phyloP scores from a whole-genome alignment of 163 green algal genomes.

The Scenedesmus sp. region DNA sequence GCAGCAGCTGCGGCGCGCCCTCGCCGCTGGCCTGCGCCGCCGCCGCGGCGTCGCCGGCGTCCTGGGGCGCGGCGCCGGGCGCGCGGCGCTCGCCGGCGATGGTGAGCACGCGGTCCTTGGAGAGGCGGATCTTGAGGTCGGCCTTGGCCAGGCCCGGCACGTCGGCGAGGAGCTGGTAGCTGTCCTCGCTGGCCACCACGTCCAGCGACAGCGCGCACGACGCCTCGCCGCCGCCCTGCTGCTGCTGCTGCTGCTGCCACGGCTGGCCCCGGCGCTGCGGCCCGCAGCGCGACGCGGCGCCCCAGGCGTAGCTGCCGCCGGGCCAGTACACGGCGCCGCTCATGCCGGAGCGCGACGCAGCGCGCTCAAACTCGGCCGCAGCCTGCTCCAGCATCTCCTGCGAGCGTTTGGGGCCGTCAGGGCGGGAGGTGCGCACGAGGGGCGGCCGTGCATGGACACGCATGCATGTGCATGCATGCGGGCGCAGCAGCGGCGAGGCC shows the following conservation, averaged over 20 bases:
- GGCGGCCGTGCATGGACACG: too few relatives aligned
- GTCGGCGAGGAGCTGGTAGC: slow-evolving; percentile 24
- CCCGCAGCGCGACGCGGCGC: background rate
- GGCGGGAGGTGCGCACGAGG: too few relatives aligned
- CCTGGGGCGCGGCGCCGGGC: background rate
- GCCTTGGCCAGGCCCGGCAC: slow-evolving; percentile 35
- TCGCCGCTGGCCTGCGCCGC: too few relatives aligned
- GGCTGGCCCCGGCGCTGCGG: background rate
- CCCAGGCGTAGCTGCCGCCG: slow-evolving; percentile 14
- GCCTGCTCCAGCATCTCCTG: too few relatives aligned
- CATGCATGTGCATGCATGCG: too few relatives aligned
- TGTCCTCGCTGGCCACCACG: background rate
- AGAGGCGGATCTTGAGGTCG: slow-evolving; percentile 36
- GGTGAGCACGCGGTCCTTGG: slow-evolving; percentile 26
- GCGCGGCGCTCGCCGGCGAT: slow-evolving; percentile 19
- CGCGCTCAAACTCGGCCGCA: too few relatives aligned
- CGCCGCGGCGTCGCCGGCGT: too few relatives aligned
- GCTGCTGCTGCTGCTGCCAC: slow-evolving; percentile 4
- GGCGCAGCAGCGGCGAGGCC: too few relatives aligned
- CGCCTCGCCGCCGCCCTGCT: background rate
- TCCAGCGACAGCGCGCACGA: slow-evolving; percentile 17
- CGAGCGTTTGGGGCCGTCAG: too few relatives aligned
- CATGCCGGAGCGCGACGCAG: slow-evolving; percentile 12
- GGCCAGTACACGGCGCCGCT: slow-evolving; percentile 33
- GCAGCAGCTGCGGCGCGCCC: background rate